phyloP scores from a whole-genome alignment of 176 grass and related monocot species.

The sorghum (Sorghum bicolor) region Sorghum_bicolor_NCBIv3 NC_012870.2:6362501-6363000 shows the following conservation, averaged over 20 bases:
- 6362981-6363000: no score
- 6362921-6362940: no score
- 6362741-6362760: conserved; percentile 42
- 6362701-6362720: conserved; percentile 37
- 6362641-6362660: conserved; percentile 47
- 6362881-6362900: no score
- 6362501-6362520: conserved; percentile 50
- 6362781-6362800: conserved; percentile 67
- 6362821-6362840: conserved; percentile 61
- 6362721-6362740: conserved; percentile 42
- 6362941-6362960: no score
- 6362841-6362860: conserved; percentile 46
- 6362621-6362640: conserved; percentile 58
- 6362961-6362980: no score
- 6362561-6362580: conserved; percentile 60
- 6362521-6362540: conserved; percentile 34
- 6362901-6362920: no score
- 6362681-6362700: conserved; percentile 50
- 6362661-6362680: conserved; percentile 64
- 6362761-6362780: conserved; percentile 31
- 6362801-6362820: conserved; percentile 66
- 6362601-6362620: conserved; percentile 48
- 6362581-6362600: conserved; percentile 54
- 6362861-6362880: no score
- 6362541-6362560: conserved; percentile 66